Evolutionary conservation across 2,329 filamentous ascomycete species (phyloP).

Genomic region (Ophiobolus disseminans): DNA sequence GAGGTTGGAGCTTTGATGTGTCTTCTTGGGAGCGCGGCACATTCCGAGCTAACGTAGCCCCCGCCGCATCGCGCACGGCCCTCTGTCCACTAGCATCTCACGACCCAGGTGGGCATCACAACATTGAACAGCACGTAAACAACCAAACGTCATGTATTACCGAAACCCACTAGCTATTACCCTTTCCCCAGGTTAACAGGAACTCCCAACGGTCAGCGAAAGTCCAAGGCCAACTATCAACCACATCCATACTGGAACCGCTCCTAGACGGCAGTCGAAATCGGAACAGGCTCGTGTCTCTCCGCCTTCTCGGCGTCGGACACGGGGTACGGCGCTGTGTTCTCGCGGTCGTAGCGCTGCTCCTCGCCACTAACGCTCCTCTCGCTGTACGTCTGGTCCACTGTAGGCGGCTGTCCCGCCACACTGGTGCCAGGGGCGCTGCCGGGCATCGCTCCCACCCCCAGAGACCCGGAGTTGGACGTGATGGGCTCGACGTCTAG

Average conservation of each 20-base stretch:
- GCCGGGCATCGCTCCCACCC: slow-evolving; percentile 55
- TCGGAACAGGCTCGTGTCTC: slow-evolving; percentile 18
- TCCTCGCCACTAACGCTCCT: slow-evolving; percentile 33
- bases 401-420: slow-evolving; percentile 2
- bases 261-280: slow-evolving; percentile 16
- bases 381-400: slow-evolving; percentile 18
- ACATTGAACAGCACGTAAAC: neutral
- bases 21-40: slow-evolving; percentile 43
- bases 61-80: slow-evolving; percentile 33
- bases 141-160: no score
- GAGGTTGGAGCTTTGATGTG: slow-evolving; percentile 44
- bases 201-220: no score
- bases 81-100: slow-evolving; percentile 1
- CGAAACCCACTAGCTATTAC: no score
- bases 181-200: no score
- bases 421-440: slow-evolving; percentile 14
- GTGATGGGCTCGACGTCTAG: slow-evolving; percentile 62
- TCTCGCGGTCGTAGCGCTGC: slow-evolving; percentile 12
- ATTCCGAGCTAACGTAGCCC: slow-evolving; percentile 36
- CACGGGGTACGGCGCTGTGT: slow-evolving; percentile 38
- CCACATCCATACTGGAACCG: neutral
- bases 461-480: slow-evolving; percentile 57
- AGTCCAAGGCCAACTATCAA: no score
- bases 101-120: slow-evolving; percentile 2
- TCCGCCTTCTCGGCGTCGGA: slow-evolving; percentile 40